Evolutionary conservation across 2,329 filamentous ascomycete species (phyloP).

Genomic region (Clonostachys sp.): DNA sequence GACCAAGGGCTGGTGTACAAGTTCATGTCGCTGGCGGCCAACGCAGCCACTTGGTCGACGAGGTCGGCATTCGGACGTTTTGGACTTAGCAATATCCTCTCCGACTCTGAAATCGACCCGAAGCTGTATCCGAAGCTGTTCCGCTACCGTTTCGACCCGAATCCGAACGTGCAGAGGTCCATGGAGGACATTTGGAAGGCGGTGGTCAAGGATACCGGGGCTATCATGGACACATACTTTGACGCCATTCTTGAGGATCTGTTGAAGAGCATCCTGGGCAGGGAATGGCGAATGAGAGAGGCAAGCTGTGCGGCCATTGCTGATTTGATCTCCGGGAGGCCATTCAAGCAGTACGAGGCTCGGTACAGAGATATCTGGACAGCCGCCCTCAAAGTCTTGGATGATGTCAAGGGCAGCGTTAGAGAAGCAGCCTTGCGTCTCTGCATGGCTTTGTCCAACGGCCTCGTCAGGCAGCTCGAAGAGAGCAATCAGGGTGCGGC

Average conservation of each 20-base stretch:
- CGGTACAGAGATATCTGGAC: constrained; percentile 85
- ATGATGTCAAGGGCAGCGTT: constrained; percentile 93
- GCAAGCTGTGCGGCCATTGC: constrained; percentile 88
- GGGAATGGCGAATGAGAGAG: constrained; percentile 90
- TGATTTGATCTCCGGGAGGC: constrained; percentile 79
- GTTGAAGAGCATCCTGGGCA: constrained; percentile 78
- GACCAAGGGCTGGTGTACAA: constrained; percentile 96
- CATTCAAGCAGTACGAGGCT: constrained; percentile 72
- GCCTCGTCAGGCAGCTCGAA: constrained; percentile 80
- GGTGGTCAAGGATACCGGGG: constrained; percentile 81
- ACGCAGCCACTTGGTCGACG: constrained; percentile 97
- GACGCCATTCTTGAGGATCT: constrained; percentile 86
- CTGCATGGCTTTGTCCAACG: constrained; percentile 79
- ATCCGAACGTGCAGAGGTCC: constrained; percentile 83
- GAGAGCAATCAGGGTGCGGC: constrained; percentile 63
- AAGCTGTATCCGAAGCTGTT: constrained; percentile 95
- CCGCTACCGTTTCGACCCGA: constrained; percentile 92
- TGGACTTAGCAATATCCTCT: constrained; percentile 86
- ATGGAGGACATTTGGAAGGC: constrained; percentile 99
- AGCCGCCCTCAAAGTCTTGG: constrained; percentile 82
- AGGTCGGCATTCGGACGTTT: constrained; percentile 93
- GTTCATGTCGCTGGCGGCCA: constrained; percentile 95
- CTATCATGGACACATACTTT: constrained; percentile 76
- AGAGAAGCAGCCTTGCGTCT: constrained; percentile 75
- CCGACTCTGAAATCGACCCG: constrained; percentile 81